phyloP scores from a whole-genome alignment of 495 filamentous ascomycete species.

The Penicillium samsonianum region DNA sequence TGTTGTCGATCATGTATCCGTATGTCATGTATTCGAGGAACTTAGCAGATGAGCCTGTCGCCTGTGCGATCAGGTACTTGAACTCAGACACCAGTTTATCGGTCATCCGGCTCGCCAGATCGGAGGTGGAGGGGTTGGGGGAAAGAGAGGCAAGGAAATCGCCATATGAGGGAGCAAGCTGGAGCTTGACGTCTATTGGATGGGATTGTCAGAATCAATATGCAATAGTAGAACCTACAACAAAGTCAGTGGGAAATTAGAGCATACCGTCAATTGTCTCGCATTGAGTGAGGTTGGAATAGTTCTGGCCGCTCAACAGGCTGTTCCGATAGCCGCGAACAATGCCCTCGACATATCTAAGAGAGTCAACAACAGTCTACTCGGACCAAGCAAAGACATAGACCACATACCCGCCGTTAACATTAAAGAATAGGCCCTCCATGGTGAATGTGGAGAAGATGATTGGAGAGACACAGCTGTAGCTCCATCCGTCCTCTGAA shows the following conservation, averaged over 20 bases:
- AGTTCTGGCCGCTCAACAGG: slow-evolving; percentile 87
- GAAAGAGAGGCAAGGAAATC: slow-evolving; percentile 94
- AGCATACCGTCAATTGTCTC: slow-evolving; percentile 91
- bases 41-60: slow-evolving; percentile 82
- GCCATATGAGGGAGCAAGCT: slow-evolving; percentile 94
- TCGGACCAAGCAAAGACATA: background rate
- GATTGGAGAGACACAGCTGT: slow-evolving; percentile 21
- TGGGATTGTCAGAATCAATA: slow-evolving; percentile 14
- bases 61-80: slow-evolving; percentile 89
- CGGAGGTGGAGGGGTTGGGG: slow-evolving; percentile 94
- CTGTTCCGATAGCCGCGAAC: slow-evolving; percentile 95
- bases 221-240: background rate
- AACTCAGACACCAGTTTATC: slow-evolving; percentile 99
- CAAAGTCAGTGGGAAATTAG: background rate
- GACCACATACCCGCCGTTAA: slow-evolving; percentile 77
- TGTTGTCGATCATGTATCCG: slow-evolving; percentile 99
- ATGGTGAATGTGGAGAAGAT: slow-evolving; percentile 50
- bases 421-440: slow-evolving; percentile 97
- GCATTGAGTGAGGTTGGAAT: slow-evolving; percentile 96
- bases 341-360: slow-evolving; percentile 92
- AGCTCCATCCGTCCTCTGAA: slow-evolving; percentile 24
- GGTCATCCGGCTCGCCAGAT: slow-evolving; percentile 90
- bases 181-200: slow-evolving; percentile 85
- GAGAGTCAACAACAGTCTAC: slow-evolving; percentile 23
- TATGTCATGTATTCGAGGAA: slow-evolving; percentile 98